Base-by-base conservation (phyloP, 169 alveolate species). In the Plasmodium malariae region DNA sequence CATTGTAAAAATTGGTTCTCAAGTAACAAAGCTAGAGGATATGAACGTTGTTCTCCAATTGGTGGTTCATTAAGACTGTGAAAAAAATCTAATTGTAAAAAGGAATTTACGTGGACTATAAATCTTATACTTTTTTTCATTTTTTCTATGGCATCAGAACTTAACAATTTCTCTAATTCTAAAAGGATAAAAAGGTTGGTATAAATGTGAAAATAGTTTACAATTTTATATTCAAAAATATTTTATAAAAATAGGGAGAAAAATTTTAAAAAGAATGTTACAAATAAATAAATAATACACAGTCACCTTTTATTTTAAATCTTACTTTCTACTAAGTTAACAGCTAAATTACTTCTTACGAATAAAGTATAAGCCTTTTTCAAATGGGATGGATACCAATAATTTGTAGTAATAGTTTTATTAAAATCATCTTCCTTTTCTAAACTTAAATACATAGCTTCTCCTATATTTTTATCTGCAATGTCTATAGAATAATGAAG, bases 51-150 rank as follows among this genome's bases (percentile, higher is more conserved):
- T 43, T 24, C 17, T 54, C 72, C 63, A 40, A 34, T 34, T 12
- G 67, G 37, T 37, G 88, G 88, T 59, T 74, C 88, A 74, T 74
- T 74, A 4, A 74, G 37, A 19, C 30, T 26, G 14, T 74, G 74
- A 43, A 74, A 74, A 74, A 74, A 74, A 74, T 74, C 88, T 63
- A 74, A 28, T 21, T 74, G 88, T 6, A 62, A 26, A 74, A 74
- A 74, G 14, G 88, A 74, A 26, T 74, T 74, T 45, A 74, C 88
- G 24, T 74, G 88, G 3, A 74, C 67, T 17, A 74, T 6, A 62
- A 60, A 74, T 6, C 24, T 17, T 0, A 74, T 7, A 30, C 36
- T 1, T n/a, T 74, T 74, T 60, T 74, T 74, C 76, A 74, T 74
- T 51, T 74, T 74, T 19, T 74, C 88, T 40, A 74, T 60, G 1